Conservation (phyloP, 2,329 filamentous ascomycete genomes). For the Colletotrichum tanaceti region DNA sequence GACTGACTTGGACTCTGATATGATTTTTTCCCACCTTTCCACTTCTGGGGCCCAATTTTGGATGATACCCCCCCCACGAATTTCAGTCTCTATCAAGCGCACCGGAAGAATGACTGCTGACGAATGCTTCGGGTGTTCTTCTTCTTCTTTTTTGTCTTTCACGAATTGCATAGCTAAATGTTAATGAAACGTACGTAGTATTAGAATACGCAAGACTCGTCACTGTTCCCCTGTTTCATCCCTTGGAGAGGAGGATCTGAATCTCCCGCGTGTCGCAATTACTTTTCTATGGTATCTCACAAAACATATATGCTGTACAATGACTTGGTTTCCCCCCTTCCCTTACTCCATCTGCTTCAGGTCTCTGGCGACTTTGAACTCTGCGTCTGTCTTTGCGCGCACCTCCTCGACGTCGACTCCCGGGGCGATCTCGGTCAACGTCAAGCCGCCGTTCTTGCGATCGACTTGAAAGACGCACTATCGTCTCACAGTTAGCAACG, state of each 20-base stretch:
- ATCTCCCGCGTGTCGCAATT: not conserved
- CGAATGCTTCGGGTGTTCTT: not conserved
- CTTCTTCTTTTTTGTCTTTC: too few species aligned
- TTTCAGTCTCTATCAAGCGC: conserved; percentile 7
- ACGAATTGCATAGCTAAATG: conserved; percentile 14
- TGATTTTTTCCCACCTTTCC: not conserved
- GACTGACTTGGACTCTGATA: too few species aligned
- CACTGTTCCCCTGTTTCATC: too few species aligned
- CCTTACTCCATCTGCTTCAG: conserved; percentile 61
- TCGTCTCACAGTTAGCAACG: not conserved
- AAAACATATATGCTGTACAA: not conserved
- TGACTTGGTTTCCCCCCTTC: not conserved
- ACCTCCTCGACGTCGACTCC: conserved; percentile 77
- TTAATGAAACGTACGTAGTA: conserved; percentile 8
- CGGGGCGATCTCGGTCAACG: conserved; percentile 77
- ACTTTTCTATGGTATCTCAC: conserved; percentile 30
- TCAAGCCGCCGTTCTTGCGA: conserved; percentile 69
- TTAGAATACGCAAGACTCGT: not conserved
- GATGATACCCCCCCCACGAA: conserved; percentile 24
- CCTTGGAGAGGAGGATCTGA: not conserved
- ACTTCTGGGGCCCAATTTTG: conserved; percentile 6
- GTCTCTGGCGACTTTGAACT: conserved; percentile 71
- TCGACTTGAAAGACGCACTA: conserved; percentile 79
- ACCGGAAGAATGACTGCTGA: conserved; percentile 16
- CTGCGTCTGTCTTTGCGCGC: conserved; percentile 75